These are phyloP conservation scores for sunflower (Helianthus annuus) DNA, from an alignment of 129 eudicot species.

Conservation along the genomic window HanXRQr2.0-SUNRISE NC_035448.2:85440613-85441112, in stretches of 20 bases:
- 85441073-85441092: too few species aligned
- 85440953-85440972: too few species aligned
- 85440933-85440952: too few species aligned
- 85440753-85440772: conserved; percentile 56
- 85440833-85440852: conserved; percentile 39
- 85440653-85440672: background rate
- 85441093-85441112: too few species aligned
- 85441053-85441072: too few species aligned
- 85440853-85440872: conserved; percentile 38
- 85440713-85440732: conserved; percentile 76
- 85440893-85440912: background rate
- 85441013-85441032: too few species aligned
- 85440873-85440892: background rate
- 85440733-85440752: conserved; percentile 27
- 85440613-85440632: conserved; percentile 3
- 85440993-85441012: too few species aligned
- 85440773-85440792: conserved; percentile 71
- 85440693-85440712: conserved; percentile 71
- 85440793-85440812: conserved; percentile 59
- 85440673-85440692: conserved; percentile 63
- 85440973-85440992: too few species aligned
- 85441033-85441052: too few species aligned
- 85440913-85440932: too few species aligned
- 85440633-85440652: conserved; percentile 19
- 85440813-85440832: conserved; percentile 64